Conservation (phyloP, 176 grass and related monocot species). For the Alopecurus myosuroides region DNA sequence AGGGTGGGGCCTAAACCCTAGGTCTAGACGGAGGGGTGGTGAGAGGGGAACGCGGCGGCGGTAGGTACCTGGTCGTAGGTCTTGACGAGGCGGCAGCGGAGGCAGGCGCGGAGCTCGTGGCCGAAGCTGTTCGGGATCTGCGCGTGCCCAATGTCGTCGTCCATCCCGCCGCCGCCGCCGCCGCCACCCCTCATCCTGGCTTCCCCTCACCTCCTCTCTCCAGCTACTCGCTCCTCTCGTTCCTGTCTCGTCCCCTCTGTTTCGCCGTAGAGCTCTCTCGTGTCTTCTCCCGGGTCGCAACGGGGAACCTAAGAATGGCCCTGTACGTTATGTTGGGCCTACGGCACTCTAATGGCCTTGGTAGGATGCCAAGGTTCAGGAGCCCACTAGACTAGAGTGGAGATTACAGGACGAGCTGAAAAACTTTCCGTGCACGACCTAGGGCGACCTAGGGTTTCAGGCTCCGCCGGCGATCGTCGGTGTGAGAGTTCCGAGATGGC, state of each 20-base stretch:
- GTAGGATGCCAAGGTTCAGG: neutral
- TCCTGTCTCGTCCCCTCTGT: neutral
- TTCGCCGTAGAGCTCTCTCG: neutral
- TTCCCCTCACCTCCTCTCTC: neutral
- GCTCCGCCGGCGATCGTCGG: too few species aligned
- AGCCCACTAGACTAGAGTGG: neutral
- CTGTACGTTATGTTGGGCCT: neutral
- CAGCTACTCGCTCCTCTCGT: neutral
- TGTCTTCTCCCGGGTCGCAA: neutral
- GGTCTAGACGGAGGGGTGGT: neutral
- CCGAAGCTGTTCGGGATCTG: slow-evolving; percentile 99
- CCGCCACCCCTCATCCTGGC: slow-evolving; percentile 20
- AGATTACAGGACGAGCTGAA: too few species aligned
- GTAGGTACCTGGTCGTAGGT: slow-evolving; percentile 83
- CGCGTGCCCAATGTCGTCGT: slow-evolving; percentile 53
- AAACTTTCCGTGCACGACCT: too few species aligned
- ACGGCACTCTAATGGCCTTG: neutral
- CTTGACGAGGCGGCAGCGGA: slow-evolving; percentile 98
- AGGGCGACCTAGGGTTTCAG: too few species aligned
- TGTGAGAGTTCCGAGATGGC: too few species aligned
- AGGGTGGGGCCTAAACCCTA: neutral
- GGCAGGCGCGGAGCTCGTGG: slow-evolving; percentile 94
- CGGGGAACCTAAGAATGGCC: neutral
- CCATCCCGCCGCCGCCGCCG: slow-evolving; percentile 35
- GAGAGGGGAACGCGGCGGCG: neutral